phyloP scores from a whole-genome alignment of 2,329 filamentous ascomycete genomes.

The Thielaviopsis euricoi region DNA sequence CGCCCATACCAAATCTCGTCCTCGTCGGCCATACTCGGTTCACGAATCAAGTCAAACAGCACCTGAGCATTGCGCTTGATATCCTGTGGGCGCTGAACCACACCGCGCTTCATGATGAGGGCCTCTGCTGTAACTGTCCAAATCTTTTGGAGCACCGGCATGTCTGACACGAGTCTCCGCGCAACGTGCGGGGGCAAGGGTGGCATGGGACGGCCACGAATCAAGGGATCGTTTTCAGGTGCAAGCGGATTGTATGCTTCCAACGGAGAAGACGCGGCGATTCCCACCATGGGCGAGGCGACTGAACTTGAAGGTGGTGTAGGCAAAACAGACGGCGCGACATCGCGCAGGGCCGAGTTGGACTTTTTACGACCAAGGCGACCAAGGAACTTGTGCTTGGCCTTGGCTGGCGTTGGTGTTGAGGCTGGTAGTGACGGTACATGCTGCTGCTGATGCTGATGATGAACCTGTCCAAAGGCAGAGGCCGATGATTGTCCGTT shows the following conservation, averaged over 20 bases:
- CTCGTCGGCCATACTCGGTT: conserved; percentile 40
- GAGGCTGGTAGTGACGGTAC: neutral
- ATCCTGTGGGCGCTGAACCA: conserved; percentile 40
- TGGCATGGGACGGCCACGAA: conserved; percentile 44
- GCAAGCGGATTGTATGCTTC: conserved; percentile 1
- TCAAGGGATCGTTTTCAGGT: conserved; percentile 1
- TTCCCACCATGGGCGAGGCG: neutral
- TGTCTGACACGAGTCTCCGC: conserved; percentile 33
- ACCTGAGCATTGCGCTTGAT: conserved; percentile 48
- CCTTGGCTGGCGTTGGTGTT: conserved; percentile 24
- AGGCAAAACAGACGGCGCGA: neutral
- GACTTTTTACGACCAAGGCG: conserved; percentile 43
- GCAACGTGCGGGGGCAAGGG: conserved; percentile 34
- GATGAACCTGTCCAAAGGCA: neutral
- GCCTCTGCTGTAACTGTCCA: conserved; percentile 49
- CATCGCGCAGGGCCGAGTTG: conserved; percentile 15
- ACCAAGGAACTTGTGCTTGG: conserved; percentile 33
- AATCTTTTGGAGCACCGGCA: conserved; percentile 41
- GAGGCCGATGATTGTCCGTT: neutral
- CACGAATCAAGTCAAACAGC: conserved; percentile 46
- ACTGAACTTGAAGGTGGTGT: neutral
- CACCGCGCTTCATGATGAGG: conserved; percentile 39
- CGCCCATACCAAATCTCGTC: conserved; percentile 48
- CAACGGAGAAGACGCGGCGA: neutral
- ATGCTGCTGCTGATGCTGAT: neutral